Evolutionary conservation across 2,329 filamentous ascomycete species (phyloP).

Genomic region (Davidsoniella neocaledoniae): DNA sequence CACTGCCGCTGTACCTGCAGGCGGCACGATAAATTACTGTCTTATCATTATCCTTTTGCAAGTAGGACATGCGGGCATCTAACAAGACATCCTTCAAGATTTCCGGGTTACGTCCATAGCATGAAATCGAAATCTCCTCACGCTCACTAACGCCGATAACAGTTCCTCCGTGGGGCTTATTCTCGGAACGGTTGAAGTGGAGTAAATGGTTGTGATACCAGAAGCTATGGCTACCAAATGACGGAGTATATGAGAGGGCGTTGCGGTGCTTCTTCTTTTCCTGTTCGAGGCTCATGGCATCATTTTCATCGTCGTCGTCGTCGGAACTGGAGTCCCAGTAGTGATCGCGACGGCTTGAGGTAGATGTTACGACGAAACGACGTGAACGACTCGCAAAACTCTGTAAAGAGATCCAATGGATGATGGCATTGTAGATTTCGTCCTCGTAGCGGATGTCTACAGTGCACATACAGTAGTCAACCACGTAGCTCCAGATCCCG

Average conservation of each 20-base stretch:
- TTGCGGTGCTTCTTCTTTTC: constrained; percentile 1
- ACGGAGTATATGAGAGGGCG: constrained; percentile 44
- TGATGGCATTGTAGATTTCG: constrained; percentile 56
- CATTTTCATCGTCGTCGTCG: constrained; percentile 27
- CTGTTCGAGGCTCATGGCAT: constrained; percentile 14
- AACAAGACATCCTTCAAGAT: constrained; percentile 44
- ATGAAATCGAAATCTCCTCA: constrained; percentile 43
- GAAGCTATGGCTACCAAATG: constrained; percentile 51
- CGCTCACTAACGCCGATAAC: constrained; percentile 29
- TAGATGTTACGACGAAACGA: constrained; percentile 48
- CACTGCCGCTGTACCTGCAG: constrained; percentile 20
- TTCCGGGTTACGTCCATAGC: constrained; percentile 42
- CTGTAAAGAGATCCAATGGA: constrained; percentile 51
- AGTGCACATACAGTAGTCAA: constrained; percentile 43
- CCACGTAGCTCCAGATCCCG: constrained; percentile 30
- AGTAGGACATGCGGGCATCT: constrained; percentile 38
- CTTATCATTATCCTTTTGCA: constrained; percentile 41
- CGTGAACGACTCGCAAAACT: constrained; percentile 41
- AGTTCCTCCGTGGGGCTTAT: constrained; percentile 23
- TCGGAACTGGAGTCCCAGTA: constrained; percentile 30
- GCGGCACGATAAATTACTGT: constrained; percentile 49
- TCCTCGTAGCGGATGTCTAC: constrained; percentile 53
- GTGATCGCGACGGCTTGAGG: constrained; percentile 36
- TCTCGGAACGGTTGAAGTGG: constrained; percentile 36
- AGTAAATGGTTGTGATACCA: constrained; percentile 45